phyloP scores from a whole-genome alignment of 2,329 filamentous ascomycete species.

The Lojkania enalia region DNA sequence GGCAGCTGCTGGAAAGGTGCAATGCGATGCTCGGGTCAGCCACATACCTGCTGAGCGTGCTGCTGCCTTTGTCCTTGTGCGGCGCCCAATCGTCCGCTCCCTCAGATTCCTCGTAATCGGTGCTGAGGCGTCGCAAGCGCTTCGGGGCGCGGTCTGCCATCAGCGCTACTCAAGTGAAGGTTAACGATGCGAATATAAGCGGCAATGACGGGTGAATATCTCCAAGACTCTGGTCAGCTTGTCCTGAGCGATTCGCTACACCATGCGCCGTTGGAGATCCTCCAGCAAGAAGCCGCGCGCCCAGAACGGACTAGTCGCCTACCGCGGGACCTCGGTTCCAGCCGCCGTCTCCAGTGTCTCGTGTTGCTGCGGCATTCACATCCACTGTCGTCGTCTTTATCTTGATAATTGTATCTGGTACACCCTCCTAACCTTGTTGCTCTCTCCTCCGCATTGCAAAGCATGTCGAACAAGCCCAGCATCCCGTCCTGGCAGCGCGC shows the following conservation, averaged over 20 bases:
- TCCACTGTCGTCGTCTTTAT: not conserved
- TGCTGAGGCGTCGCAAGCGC: slow-evolving; percentile 46
- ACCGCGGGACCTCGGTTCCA: slow-evolving; percentile 8
- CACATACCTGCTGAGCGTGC: slow-evolving; percentile 38
- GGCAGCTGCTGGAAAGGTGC: slow-evolving; percentile 17
- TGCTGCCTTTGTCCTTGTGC: slow-evolving; percentile 30
- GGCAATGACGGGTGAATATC: not conserved
- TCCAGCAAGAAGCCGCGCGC: not conserved
- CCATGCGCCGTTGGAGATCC: slow-evolving; percentile 3
- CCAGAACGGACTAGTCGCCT: not conserved
- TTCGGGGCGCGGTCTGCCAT: slow-evolving; percentile 43
- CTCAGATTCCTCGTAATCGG: slow-evolving; percentile 43
- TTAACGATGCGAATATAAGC: slow-evolving; percentile 2
- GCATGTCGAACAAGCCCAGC: slow-evolving; percentile 12
- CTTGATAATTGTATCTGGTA: too few species aligned
- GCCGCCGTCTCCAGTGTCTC: not conserved
- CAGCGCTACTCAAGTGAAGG: not conserved
- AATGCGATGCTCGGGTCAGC: slow-evolving; percentile 9
- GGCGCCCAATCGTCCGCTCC: slow-evolving; percentile 39
- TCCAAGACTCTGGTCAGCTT: too few species aligned
- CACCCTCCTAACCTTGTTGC: not conserved
- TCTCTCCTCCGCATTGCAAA: not conserved
- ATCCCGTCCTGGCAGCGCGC: slow-evolving; percentile 32
- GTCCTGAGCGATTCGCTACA: slow-evolving; percentile 10
- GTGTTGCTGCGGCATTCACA: not conserved